Conservation (phyloP, 2,329 filamentous ascomycete genomes). For the Monosporascus sp. region DNA sequence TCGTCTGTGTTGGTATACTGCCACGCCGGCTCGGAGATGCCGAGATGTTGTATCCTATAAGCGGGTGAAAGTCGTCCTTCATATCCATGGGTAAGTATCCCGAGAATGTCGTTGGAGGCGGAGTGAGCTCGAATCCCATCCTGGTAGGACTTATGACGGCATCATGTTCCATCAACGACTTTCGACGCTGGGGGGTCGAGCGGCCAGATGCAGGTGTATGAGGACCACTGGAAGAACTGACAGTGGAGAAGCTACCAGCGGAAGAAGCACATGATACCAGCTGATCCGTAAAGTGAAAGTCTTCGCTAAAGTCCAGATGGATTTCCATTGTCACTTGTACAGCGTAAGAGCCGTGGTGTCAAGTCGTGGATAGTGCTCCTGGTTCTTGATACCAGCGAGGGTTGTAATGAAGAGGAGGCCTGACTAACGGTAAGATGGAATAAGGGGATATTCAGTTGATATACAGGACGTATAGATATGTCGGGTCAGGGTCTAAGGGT, state of each 20-base stretch:
- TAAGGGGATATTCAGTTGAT: slow-evolving; percentile 24
- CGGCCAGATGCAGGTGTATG: slow-evolving; percentile 29
- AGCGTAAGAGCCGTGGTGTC: slow-evolving; percentile 10
- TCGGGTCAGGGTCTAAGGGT: slow-evolving; percentile 10
- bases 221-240: slow-evolving; percentile 24
- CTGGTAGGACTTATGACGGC: slow-evolving; percentile 18
- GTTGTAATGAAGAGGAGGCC: slow-evolving; percentile 10
- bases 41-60: slow-evolving; percentile 13
- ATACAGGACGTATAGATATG: slow-evolving; percentile 16
- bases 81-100: slow-evolving; percentile 23
- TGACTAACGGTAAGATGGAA: slow-evolving; percentile 16
- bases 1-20: slow-evolving; percentile 14
- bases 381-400: slow-evolving; percentile 7
- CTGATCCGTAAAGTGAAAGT: slow-evolving; percentile 19
- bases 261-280: slow-evolving; percentile 18
- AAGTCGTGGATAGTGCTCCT: slow-evolving; percentile 7
- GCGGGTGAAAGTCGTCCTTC: slow-evolving; percentile 14
- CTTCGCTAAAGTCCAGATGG: slow-evolving; percentile 32
- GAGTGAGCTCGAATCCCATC: slow-evolving; percentile 24
- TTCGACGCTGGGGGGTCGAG: slow-evolving; percentile 25
- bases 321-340: slow-evolving; percentile 18
- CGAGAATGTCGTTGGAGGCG: slow-evolving; percentile 25
- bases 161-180: slow-evolving; percentile 20
- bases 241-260: slow-evolving; percentile 25
- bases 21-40: slow-evolving; percentile 19